Percentiles rank a stretch among this genome's conserved stretches.
These are phyloP conservation scores for Cladosporium sp. DNA, from an alignment of 2,329 filamentous ascomycete genomes.

Conservation along the genomic window DNA sequence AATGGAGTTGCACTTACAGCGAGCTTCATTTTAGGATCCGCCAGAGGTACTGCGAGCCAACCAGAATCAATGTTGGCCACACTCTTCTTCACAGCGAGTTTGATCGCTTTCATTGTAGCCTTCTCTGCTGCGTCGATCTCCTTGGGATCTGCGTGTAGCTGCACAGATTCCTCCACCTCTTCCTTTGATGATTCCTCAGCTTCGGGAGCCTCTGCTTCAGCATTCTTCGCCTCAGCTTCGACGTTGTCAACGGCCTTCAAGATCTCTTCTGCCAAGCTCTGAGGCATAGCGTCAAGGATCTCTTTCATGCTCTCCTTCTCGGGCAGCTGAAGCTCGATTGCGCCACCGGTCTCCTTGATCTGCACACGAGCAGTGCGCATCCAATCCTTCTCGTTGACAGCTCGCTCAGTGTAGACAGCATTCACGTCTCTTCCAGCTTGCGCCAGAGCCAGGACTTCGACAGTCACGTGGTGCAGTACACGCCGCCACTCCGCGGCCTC, in stretches of 20 bases:
- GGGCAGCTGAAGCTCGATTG: conserved; percentile 5
- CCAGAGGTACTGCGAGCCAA: conserved; percentile 58
- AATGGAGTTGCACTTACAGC: conserved; percentile 53
- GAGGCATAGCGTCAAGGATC: conserved; percentile 13
- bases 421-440: conserved; percentile 35
- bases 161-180: neutral
- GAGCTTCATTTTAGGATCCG: conserved; percentile 63
- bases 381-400: conserved; percentile 14
- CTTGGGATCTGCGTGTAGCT: neutral
- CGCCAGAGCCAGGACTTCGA: conserved; percentile 52
- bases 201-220: neutral
- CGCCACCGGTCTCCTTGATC: conserved; percentile 8
- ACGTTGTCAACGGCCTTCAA: neutral
- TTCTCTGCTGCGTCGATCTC: conserved; percentile 10
- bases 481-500: conserved; percentile 36
- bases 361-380: conserved; percentile 10
- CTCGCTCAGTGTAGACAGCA: conserved; percentile 31
- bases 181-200: neutral
- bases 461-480: conserved; percentile 50
- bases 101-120: conserved; percentile 14
- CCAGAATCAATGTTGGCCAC: conserved; percentile 25
- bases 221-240: conserved; percentile 3
- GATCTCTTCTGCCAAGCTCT: conserved; percentile 6
- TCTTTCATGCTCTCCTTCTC: neutral
- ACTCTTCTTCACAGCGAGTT: neutral